A percentile compares a stretch with the other conserved stretches of the same genome.
Conservation (phyloP, 176 grass and related monocot species). For the Lolium perenne region DNA sequence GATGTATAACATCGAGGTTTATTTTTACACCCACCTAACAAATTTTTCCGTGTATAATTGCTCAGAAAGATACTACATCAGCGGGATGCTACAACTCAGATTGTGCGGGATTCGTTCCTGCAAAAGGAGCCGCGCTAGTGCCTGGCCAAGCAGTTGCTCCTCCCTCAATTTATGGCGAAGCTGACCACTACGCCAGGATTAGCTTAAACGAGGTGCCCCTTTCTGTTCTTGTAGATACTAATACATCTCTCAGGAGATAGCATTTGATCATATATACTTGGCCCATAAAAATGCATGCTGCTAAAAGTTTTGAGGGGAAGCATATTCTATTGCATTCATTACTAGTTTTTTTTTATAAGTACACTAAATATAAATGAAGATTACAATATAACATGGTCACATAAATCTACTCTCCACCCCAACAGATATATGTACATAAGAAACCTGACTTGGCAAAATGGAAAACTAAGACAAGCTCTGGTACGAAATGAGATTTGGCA, state of each 20-base stretch:
- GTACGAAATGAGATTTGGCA: not conserved
- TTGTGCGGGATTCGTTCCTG: constrained; percentile 45
- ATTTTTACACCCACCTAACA: not conserved
- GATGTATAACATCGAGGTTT: not conserved
- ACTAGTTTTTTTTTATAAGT: not conserved
- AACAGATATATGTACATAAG: not conserved
- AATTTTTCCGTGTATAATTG: not conserved
- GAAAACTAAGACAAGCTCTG: not conserved
- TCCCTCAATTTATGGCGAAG: constrained; percentile 22
- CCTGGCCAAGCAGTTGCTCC: constrained; percentile 46
- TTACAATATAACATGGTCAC: not conserved
- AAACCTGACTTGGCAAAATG: not conserved
- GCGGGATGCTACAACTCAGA: constrained; percentile 37
- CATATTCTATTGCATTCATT: not conserved
- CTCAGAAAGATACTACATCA: constrained; percentile 9
- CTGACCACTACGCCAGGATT: constrained; percentile 22
- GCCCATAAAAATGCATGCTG: not conserved
- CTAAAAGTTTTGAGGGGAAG: not conserved
- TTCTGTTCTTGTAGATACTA: not conserved
- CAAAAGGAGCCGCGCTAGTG: constrained; percentile 1
- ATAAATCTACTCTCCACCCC: not conserved
- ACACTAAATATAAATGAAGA: not conserved
- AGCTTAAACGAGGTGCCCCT: constrained; percentile 31
- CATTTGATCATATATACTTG: not conserved
- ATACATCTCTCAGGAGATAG: not conserved